These are phyloP conservation scores for Pichia sp. DNA, from an alignment of 1,139 yeast species.

Conservation along the genomic window DNA sequence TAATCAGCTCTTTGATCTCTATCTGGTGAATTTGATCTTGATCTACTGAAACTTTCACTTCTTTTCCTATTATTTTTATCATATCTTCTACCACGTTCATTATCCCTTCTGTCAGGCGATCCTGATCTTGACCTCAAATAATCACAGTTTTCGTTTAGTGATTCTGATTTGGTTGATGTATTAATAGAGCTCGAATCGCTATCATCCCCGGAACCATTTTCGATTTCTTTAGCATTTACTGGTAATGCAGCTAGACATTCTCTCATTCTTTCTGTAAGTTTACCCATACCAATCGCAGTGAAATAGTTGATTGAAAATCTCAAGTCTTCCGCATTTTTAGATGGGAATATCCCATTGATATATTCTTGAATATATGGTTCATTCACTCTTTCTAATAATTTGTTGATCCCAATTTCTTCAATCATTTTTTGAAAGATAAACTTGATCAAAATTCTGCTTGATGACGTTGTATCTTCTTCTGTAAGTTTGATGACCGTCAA, in stretches of 20 bases:
- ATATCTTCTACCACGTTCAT: neutral
- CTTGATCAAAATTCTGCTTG: constrained; percentile 76
- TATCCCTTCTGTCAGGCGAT: constrained; percentile 2
- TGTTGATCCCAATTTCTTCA: constrained; percentile 63
- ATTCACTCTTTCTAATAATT: constrained; percentile 42
- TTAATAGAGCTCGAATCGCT: constrained; percentile 8
- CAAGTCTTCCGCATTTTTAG: constrained; percentile 43
- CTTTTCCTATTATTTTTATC: neutral
- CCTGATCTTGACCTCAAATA: constrained; percentile 17
- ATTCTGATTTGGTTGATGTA: constrained; percentile 20
- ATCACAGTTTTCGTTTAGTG: constrained; percentile 4
- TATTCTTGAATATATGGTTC: constrained; percentile 44
- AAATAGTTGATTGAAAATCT: constrained; percentile 84
- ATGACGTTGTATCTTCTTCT: constrained; percentile 68
- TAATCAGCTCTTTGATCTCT: neutral
- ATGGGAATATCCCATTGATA: constrained; percentile 46
- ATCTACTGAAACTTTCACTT: neutral
- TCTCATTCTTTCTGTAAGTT: constrained; percentile 78
- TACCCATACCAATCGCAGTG: constrained; percentile 88
- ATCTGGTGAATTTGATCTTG: constrained; percentile 10
- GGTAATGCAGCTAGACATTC: constrained; percentile 39
- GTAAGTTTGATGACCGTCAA: constrained; percentile 49
- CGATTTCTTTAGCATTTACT: constrained; percentile 21
- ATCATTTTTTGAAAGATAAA: constrained; percentile 75
- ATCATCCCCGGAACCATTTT: constrained; percentile 13